A percentile compares a stretch with the other conserved stretches of the same genome.
Conservation (phyloP, 2,329 filamentous ascomycete genomes). For the Xylariaceae sp. region DNA sequence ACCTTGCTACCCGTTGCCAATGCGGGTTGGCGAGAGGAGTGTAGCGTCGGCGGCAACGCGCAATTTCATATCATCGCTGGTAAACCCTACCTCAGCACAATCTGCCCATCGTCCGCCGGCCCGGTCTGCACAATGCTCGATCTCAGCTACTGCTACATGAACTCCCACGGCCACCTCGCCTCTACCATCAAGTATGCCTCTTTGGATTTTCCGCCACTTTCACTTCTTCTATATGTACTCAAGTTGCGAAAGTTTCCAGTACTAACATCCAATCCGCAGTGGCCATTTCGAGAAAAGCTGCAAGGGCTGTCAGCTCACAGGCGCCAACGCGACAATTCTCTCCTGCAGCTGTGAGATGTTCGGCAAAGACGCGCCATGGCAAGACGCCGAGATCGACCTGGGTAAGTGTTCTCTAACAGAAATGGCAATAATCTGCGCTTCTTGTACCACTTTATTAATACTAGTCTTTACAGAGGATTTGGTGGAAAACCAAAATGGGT, state of each 20-base stretch:
- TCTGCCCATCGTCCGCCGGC: constrained; percentile 14
- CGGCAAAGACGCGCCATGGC: constrained; percentile 22
- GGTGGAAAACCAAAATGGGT: constrained; percentile 15
- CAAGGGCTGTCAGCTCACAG: constrained; percentile 19
- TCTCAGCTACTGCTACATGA: constrained; percentile 28
- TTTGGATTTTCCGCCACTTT: neutral
- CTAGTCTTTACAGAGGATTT: constrained; percentile 11
- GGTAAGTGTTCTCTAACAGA: constrained; percentile 11
- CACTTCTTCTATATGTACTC: neutral
- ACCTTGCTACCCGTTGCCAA: neutral
- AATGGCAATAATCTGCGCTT: neutral
- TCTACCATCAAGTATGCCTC: constrained; percentile 22
- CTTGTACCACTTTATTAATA: neutral
- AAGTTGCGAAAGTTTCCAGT: neutral
- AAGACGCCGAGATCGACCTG: constrained; percentile 18
- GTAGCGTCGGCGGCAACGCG: constrained; percentile 16
- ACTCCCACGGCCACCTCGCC: constrained; percentile 21
- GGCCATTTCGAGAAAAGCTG: constrained; percentile 27
- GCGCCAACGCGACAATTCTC: constrained; percentile 20
- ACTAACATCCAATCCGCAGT: constrained; percentile 8
- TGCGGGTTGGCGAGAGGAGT: constrained; percentile 23
- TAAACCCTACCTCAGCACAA: constrained; percentile 22
- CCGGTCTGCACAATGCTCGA: constrained; percentile 30
- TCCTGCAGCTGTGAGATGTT: constrained; percentile 26
- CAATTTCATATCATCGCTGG: constrained; percentile 19